Conservation (phyloP, 2,329 filamentous ascomycete species). For the Colletotrichum sp. region DNA sequence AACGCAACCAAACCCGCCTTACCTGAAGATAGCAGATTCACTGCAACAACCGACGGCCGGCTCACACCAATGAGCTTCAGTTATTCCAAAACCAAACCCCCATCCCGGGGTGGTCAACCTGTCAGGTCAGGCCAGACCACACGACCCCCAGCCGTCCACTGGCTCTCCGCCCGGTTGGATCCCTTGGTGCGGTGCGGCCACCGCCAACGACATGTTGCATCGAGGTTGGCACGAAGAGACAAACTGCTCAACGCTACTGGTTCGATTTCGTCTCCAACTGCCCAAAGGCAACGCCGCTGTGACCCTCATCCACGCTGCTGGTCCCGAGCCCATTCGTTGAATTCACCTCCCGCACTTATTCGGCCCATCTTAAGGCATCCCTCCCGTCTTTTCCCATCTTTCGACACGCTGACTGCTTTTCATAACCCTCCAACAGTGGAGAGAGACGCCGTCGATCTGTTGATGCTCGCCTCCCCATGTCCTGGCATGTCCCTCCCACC, state of each 20-base stretch:
- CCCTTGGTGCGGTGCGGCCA: constrained; percentile 8
- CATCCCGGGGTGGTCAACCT: background rate
- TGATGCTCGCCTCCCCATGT: background rate
- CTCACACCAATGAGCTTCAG: background rate
- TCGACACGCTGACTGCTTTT: background rate
- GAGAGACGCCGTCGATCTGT: constrained; percentile 4
- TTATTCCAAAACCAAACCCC: background rate
- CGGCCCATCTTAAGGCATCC: constrained; percentile 11
- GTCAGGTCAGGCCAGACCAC: background rate
- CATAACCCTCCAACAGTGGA: background rate
- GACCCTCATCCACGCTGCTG: constrained; percentile 10
- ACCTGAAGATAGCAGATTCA: constrained; percentile 11
- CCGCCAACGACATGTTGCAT: constrained; percentile 15
- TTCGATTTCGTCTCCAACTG: background rate
- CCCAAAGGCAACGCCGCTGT: background rate
- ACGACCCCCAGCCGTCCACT: background rate
- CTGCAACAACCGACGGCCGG: background rate
- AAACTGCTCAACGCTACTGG: background rate
- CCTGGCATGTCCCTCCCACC: constrained; percentile 4
- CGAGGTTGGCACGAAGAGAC: background rate
- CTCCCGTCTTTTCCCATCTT: background rate
- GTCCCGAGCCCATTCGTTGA: constrained; percentile 12
- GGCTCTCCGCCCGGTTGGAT: constrained; percentile 19
- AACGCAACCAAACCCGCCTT: constrained; percentile 7
- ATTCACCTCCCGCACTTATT: background rate